phyloP scores from a whole-genome alignment of 345 rosid genomes.

The Euclidium syriacum region DNA sequence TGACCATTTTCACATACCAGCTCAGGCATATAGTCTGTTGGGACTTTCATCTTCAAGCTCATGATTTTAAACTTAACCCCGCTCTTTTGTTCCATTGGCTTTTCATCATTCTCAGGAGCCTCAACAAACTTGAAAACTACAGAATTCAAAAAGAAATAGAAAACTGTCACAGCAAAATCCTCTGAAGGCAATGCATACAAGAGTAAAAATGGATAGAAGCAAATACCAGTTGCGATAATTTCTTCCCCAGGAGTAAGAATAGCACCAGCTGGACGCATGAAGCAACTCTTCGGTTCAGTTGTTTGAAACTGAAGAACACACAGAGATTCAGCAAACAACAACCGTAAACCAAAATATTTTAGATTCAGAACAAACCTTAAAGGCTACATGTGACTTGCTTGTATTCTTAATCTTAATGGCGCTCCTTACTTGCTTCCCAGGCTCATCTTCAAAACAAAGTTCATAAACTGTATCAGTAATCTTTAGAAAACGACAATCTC shows the following conservation, averaged over 20 bases:
- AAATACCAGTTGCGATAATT: slow-evolving; percentile 77
- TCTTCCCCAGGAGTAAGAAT: slow-evolving; percentile 84
- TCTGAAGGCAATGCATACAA: background rate
- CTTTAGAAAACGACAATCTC: too few species aligned
- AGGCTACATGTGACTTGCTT: slow-evolving; percentile 85
- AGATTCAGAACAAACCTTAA: slow-evolving; percentile 52
- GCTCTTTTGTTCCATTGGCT: slow-evolving; percentile 69
- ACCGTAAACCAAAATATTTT: background rate
- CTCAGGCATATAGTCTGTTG: slow-evolving; percentile 83
- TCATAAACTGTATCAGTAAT: background rate
- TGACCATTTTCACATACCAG: slow-evolving; percentile 53
- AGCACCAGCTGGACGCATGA: slow-evolving; percentile 96
- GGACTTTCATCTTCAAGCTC: slow-evolving; percentile 82
- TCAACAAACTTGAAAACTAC: slow-evolving; percentile 96
- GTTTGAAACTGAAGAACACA: slow-evolving; percentile 71
- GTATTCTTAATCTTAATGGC: slow-evolving; percentile 89
- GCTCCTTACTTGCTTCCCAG: slow-evolving; percentile 94
- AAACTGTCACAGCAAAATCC: background rate
- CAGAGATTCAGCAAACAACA: background rate
- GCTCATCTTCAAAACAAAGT: slow-evolving; percentile 58
- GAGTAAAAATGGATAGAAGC: background rate
- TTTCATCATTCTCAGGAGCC: slow-evolving; percentile 83
- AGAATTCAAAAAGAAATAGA: background rate
- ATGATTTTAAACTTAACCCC: slow-evolving; percentile 83
- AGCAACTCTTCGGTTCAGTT: slow-evolving; percentile 96